phyloP scores from a whole-genome alignment of 1,284 basidiomycete genomes.

The Chalciporus sp. region DNA sequence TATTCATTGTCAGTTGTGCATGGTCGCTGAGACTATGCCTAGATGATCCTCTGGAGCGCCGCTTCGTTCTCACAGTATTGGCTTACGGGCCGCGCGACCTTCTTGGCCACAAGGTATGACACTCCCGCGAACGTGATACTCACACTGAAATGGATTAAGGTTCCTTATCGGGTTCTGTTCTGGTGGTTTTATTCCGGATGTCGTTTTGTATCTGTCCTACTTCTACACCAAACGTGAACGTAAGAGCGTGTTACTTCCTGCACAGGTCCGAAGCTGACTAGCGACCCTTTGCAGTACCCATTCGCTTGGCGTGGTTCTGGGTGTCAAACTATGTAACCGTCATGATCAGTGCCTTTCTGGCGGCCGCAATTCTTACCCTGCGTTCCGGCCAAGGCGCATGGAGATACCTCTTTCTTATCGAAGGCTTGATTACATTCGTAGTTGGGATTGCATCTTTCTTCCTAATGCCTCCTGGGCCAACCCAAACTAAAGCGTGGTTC shows the following conservation, averaged over 20 bases:
- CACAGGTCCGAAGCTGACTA: neutral
- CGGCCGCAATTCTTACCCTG: slow-evolving; percentile 62
- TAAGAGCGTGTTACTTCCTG: slow-evolving; percentile 22
- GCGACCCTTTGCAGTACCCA: slow-evolving; percentile 46
- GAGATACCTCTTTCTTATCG: slow-evolving; percentile 63
- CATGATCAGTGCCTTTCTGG: slow-evolving; percentile 64
- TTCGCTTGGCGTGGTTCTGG: slow-evolving; percentile 74
- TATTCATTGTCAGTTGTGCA: neutral
- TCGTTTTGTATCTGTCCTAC: slow-evolving; percentile 69
- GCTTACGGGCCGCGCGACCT: slow-evolving; percentile 55
- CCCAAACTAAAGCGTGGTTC: slow-evolving; percentile 67
- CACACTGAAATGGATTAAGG: slow-evolving; percentile 62
- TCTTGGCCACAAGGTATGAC: slow-evolving; percentile 47
- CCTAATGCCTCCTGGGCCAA: slow-evolving; percentile 69
- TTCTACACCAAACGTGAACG: slow-evolving; percentile 66
- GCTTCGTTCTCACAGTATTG: slow-evolving; percentile 66
- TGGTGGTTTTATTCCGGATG: slow-evolving; percentile 60
- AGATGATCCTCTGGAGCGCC: slow-evolving; percentile 59
- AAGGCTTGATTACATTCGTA: slow-evolving; percentile 53
- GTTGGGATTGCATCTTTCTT: slow-evolving; percentile 64
- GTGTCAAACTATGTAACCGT: slow-evolving; percentile 53
- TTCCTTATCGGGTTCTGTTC: slow-evolving; percentile 44
- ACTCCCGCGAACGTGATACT: slow-evolving; percentile 43
- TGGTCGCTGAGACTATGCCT: slow-evolving; percentile 4
- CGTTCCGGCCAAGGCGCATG: slow-evolving; percentile 61